Evolutionary conservation across 257 asterid genomes (phyloP), one percentile per base, ranked within the genome.

Genomic region (Solanum rostratum): DNA sequence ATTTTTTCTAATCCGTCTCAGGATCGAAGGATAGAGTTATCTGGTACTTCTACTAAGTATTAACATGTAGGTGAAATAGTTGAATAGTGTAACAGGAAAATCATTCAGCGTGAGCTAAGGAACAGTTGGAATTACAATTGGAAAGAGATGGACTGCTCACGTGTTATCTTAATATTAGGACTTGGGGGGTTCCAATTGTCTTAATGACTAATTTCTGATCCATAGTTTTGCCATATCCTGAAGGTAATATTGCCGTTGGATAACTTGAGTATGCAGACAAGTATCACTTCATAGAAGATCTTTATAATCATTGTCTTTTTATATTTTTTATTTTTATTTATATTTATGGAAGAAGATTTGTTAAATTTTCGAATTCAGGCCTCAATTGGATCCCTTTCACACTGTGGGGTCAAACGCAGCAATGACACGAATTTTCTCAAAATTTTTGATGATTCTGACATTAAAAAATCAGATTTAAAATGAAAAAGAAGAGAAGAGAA

Each of bases 161-260:
- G 24, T 74, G 33, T 74, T 74, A 74, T 74, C 81, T 50, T 16
- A 49, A 50, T 49, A 76, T 76, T 52, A 15, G 45, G 27, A 27
- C 37, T 33, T 33, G 37, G 37, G 37, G 81, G 62, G 24, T 46
- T 3, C 41, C 62, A 76, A 76, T 49, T 24, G 24, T 76, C 18
- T 49, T 27, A 10, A 50, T 50, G 63, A 50, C 16, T 50, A 50
- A 78, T 50, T 78, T 78, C 63, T 78, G 63, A 78, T 78, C 63
- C 10, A 49, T 50, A 78, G 5, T 50, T 78, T 50, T 78, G 82
- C 82, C 63, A 78, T 78, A 18, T 78, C 15, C 63, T 50, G 82
- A 78, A 78, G 63, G 82, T 78, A 78, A 78, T 78, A 63, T 78
- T 49, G 63, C 82, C 82, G 43, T 78, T 29, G 82, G 39, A 78